phyloP scores from a whole-genome alignment of 306 rosid species.

The Gynostemma pentaphyllum region DNA sequence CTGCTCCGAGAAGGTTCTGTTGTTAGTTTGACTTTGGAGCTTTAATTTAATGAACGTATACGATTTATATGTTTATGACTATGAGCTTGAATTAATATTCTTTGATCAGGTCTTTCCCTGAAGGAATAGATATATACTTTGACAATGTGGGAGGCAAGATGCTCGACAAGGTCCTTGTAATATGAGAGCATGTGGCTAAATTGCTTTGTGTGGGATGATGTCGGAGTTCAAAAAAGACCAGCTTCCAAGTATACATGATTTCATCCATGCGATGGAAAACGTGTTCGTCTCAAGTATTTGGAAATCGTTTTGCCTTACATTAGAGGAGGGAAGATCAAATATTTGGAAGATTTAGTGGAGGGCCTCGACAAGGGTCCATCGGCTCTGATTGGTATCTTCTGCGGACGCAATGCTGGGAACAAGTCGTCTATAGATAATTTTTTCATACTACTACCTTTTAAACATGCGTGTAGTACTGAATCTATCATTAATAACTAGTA shows the following conservation, averaged over 20 bases:
- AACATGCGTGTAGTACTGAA: no score
- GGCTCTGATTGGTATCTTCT: conserved; percentile 23
- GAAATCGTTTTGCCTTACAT: conserved; percentile 42
- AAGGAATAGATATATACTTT: conserved; percentile 62
- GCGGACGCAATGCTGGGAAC: conserved; percentile 31
- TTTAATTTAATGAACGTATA: background rate
- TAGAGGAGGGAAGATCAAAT: conserved; percentile 34
- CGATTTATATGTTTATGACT: no score
- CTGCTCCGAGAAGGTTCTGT: conserved; percentile 10
- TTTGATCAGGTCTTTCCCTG: conserved; percentile 31
- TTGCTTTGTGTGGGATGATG: conserved; percentile 49
- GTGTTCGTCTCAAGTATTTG: conserved; percentile 38
- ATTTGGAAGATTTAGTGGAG: conserved; percentile 23
- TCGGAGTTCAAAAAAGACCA: conserved; percentile 38
- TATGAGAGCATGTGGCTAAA: conserved; percentile 36
- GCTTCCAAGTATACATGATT: conserved; percentile 39
- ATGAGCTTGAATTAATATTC: background rate
- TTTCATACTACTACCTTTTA: no score
- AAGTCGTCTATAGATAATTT: conserved; percentile 11
- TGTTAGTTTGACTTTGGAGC: background rate
- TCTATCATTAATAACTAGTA: no score
- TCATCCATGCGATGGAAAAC: conserved; percentile 23
- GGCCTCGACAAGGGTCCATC: conserved; percentile 29
- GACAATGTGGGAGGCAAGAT: conserved; percentile 57
- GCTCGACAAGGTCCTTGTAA: conserved; percentile 47